phyloP scores from a whole-genome alignment of 306 rosid genomes.

The Acacia confusa region DNA sequence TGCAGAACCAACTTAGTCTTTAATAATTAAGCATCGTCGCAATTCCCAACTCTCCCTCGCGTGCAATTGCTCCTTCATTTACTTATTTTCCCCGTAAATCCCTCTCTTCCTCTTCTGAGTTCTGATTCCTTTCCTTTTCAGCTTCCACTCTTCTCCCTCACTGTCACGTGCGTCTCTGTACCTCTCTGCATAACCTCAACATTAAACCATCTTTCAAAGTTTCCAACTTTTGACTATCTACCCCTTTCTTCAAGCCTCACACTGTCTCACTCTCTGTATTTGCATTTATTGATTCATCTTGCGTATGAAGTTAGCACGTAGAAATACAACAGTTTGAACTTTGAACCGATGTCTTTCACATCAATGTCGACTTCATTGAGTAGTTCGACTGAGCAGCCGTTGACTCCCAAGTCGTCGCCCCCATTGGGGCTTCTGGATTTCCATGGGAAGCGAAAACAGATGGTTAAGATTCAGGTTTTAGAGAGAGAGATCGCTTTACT shows the following conservation, averaged over 20 bases:
- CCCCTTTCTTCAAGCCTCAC: background rate
- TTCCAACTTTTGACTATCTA: constrained; percentile 16
- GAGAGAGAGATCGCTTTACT: constrained; percentile 46
- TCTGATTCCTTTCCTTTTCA: constrained; percentile 4
- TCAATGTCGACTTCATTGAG: background rate
- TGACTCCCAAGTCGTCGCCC: constrained; percentile 42
- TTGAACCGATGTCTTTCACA: background rate
- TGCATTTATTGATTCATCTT: background rate
- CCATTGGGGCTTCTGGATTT: constrained; percentile 39
- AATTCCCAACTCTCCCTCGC: background rate
- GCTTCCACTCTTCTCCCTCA: constrained; percentile 1
- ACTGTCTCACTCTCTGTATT: background rate
- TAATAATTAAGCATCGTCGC: background rate
- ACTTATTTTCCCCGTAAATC: background rate
- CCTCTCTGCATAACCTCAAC: background rate
- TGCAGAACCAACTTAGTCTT: constrained; percentile 10
- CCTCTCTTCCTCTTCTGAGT: background rate
- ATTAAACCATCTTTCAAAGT: constrained; percentile 23
- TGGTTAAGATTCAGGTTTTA: constrained; percentile 46
- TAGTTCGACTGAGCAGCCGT: constrained; percentile 19
- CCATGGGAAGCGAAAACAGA: constrained; percentile 40
- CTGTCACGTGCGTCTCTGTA: constrained; percentile 39
- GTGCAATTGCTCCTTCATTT: constrained; percentile 15
- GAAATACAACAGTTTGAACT: background rate
- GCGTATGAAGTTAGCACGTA: background rate